These are phyloP conservation scores for Pulveroboletus sp. DNA, from an alignment of 768 basidiomycete species.

Conservation along the genomic window DNA sequence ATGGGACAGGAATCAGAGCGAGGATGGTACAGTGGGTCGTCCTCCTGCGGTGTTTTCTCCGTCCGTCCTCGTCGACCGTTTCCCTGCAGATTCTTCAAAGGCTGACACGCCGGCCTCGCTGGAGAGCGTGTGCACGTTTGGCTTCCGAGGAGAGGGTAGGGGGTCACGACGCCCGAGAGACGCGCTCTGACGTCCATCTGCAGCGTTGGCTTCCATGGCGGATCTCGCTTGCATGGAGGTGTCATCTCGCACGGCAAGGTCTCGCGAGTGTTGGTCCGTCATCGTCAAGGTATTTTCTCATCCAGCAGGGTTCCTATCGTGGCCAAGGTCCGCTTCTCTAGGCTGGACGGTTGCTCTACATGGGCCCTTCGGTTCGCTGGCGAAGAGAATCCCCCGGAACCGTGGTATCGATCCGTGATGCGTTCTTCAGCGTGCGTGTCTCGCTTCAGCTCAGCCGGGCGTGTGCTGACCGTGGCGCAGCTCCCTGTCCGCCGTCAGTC, in stretches of 20 bases:
- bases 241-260: conserved; percentile 62
- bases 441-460: background rate
- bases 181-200: too few relatives aligned
- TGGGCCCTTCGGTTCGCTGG: conserved; percentile 73
- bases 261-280: conserved; percentile 66
- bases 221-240: conserved; percentile 80
- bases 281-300: conserved; percentile 61
- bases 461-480: conserved; percentile 34
- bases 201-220: conserved; percentile 81
- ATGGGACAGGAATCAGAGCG: conserved; percentile 49
- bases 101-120: conserved; percentile 48
- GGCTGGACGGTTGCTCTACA: conserved; percentile 65
- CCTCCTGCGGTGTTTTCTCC: background rate
- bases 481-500: conserved; percentile 76
- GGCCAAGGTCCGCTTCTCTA: conserved; percentile 25
- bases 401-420: conserved; percentile 77
- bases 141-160: conserved; percentile 91
- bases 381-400: conserved; percentile 72
- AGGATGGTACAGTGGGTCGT: conserved; percentile 65
- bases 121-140: conserved; percentile 62
- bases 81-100: conserved; percentile 65
- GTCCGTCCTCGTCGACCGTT: background rate
- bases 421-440: conserved; percentile 79
- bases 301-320: background rate
- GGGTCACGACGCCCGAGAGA: too few relatives aligned